A percentile compares a stretch with the other conserved stretches of the same genome.
phyloP scores from a whole-genome alignment of 2,329 filamentous ascomycete genomes.

The Clarireedia homoeocarpa region DNA sequence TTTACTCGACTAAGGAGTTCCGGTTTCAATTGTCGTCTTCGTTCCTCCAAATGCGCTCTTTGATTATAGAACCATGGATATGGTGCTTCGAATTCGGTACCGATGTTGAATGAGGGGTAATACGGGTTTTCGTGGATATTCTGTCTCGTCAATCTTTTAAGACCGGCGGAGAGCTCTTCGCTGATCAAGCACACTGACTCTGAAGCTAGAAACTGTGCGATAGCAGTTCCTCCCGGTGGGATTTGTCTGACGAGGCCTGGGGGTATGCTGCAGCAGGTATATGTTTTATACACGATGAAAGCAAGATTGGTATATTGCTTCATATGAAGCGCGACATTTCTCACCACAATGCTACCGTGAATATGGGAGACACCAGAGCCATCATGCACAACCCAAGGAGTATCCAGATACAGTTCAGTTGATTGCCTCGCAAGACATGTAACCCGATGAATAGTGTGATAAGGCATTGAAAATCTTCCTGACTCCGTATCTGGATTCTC shows the following conservation, averaged over 20 bases:
- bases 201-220: background rate
- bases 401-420: slow-evolving; percentile 5
- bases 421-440: background rate
- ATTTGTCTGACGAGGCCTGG: background rate
- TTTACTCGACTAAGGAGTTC: slow-evolving; percentile 7
- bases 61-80: slow-evolving; percentile 10
- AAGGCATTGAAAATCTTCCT: slow-evolving; percentile 3
- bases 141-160: slow-evolving; percentile 8
- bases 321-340: slow-evolving; percentile 3
- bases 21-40: slow-evolving; percentile 6
- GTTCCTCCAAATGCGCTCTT: slow-evolving; percentile 7
- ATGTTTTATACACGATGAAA: slow-evolving; percentile 6
- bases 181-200: slow-evolving; percentile 5
- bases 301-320: slow-evolving; percentile 1
- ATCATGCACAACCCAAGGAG: background rate
- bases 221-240: background rate
- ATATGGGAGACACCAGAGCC: background rate
- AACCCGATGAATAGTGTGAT: slow-evolving; percentile 8
- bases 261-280: background rate
- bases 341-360: slow-evolving; percentile 4
- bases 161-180: slow-evolving; percentile 4
- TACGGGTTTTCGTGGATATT: slow-evolving; percentile 8
- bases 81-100: slow-evolving; percentile 6
- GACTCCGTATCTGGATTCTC: background rate
- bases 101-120: slow-evolving; percentile 7